Evolutionary conservation across 441 rosid species (phyloP).

Genomic region (Populus trichocarpa): DNA sequence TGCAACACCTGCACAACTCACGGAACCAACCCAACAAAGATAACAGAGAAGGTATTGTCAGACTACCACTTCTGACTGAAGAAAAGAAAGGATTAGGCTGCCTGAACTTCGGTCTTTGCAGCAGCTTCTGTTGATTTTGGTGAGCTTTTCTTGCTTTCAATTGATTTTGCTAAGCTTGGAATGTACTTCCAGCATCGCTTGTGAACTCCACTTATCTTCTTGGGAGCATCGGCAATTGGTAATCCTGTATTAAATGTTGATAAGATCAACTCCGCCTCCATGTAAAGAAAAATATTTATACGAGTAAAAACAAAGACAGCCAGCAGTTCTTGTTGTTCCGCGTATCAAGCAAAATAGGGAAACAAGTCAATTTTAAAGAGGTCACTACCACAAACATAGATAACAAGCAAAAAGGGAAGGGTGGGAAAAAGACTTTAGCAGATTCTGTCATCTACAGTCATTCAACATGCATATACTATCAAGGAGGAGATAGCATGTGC

Average conservation of each 20-base stretch:
- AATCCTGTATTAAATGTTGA: conserved; percentile 44
- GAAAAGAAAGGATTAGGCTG: conserved; percentile 38
- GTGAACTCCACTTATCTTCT: conserved; percentile 91
- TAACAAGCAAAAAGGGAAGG: conserved; percentile 1
- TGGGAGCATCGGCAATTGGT: conserved; percentile 65
- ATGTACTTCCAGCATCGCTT: conserved; percentile 93
- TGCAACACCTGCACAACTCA: conserved; percentile 2
- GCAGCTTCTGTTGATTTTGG: conserved; percentile 35
- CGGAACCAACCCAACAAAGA: background rate
- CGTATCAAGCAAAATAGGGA: background rate
- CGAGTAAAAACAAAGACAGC: background rate
- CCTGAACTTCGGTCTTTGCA: conserved; percentile 38
- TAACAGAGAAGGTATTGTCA: background rate
- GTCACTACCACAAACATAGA: background rate
- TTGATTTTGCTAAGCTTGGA: conserved; percentile 41
- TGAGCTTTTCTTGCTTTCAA: conserved; percentile 19
- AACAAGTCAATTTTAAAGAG: background rate
- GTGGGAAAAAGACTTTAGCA: background rate
- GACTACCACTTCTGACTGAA: background rate
- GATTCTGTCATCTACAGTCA: background rate
- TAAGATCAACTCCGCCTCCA: conserved; percentile 8
- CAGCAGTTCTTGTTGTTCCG: background rate
- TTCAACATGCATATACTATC: background rate
- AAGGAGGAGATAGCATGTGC: background rate
- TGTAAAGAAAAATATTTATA: background rate